phyloP scores from a whole-genome alignment of 2,329 filamentous ascomycete genomes.

The Arthrobotrys iridis region DNA sequence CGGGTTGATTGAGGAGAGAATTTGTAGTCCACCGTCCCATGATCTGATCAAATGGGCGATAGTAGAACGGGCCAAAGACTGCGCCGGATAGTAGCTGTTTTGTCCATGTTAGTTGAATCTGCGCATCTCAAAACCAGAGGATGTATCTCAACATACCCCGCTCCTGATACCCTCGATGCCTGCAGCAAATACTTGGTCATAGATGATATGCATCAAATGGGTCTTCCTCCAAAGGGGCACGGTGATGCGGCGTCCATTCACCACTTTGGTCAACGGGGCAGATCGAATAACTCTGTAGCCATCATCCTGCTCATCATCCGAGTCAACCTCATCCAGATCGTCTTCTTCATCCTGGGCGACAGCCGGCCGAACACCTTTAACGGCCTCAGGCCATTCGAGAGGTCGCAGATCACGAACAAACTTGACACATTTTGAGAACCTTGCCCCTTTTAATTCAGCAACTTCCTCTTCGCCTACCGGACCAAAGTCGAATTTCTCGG shows the following conservation, averaged over 20 bases:
- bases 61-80: slow-evolving; percentile 49
- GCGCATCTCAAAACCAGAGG: not conserved
- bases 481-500: slow-evolving; percentile 49
- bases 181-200: slow-evolving; percentile 42
- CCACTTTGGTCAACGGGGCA: slow-evolving; percentile 1
- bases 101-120: not conserved
- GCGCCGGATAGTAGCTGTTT: slow-evolving; percentile 37
- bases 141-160: slow-evolving; percentile 19
- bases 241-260: slow-evolving; percentile 33
- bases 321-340: slow-evolving; percentile 36
- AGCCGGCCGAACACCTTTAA: slow-evolving; percentile 34
- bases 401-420: slow-evolving; percentile 39
- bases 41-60: slow-evolving; percentile 50
- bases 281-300: slow-evolving; percentile 42
- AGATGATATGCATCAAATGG: slow-evolving; percentile 47
- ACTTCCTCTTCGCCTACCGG: slow-evolving; percentile 44
- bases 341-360: slow-evolving; percentile 19
- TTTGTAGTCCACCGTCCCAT: slow-evolving; percentile 53
- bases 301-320: slow-evolving; percentile 50
- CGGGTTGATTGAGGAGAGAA: slow-evolving; percentile 44
- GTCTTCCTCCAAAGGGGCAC: slow-evolving; percentile 42
- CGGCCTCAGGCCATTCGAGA: slow-evolving; percentile 43
- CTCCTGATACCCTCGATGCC: slow-evolving; percentile 45
- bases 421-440: slow-evolving; percentile 50
- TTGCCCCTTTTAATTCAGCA: slow-evolving; percentile 25